These are phyloP conservation scores for Athelia psychrophila DNA, from an alignment of 1,284 basidiomycete species.

Conservation along the genomic window DNA sequence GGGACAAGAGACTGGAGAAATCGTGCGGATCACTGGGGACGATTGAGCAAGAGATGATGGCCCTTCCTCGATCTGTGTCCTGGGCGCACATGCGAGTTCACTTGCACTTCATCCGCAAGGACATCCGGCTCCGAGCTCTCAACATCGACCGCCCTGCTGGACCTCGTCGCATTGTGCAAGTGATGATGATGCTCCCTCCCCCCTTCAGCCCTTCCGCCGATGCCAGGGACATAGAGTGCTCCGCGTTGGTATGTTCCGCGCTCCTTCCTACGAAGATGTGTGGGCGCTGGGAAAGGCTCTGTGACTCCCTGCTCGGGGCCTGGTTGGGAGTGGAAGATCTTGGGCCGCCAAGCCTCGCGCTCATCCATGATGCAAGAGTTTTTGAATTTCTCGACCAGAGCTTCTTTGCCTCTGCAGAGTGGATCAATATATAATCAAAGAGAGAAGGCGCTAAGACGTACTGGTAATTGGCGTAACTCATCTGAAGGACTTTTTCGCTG, in stretches of 20 bases:
- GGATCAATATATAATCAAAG: conserved; percentile 4
- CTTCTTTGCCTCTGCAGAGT: conserved; percentile 73
- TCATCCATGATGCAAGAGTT: conserved; percentile 86
- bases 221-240: conserved; percentile 57
- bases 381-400: conserved; percentile 83
- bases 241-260: conserved; percentile 73
- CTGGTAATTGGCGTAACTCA: conserved; percentile 88
- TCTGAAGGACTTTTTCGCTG: conserved; percentile 82
- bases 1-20: too few relatives aligned
- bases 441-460: conserved; percentile 31
- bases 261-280: conserved; percentile 74
- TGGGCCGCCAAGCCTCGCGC: conserved; percentile 75
- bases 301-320: conserved; percentile 71
- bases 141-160: not conserved
- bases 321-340: conserved; percentile 74
- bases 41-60: too few relatives aligned
- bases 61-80: too few relatives aligned
- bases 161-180: not conserved
- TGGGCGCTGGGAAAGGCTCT: conserved; percentile 79
- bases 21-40: too few relatives aligned
- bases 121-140: not conserved
- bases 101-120: too few relatives aligned
- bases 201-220: conserved; percentile 2
- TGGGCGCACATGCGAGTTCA: too few relatives aligned
- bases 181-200: not conserved